These are phyloP conservation scores for Venturia effusa DNA, from an alignment of 2,329 filamentous ascomycete genomes.

Conservation along the genomic window DNA sequence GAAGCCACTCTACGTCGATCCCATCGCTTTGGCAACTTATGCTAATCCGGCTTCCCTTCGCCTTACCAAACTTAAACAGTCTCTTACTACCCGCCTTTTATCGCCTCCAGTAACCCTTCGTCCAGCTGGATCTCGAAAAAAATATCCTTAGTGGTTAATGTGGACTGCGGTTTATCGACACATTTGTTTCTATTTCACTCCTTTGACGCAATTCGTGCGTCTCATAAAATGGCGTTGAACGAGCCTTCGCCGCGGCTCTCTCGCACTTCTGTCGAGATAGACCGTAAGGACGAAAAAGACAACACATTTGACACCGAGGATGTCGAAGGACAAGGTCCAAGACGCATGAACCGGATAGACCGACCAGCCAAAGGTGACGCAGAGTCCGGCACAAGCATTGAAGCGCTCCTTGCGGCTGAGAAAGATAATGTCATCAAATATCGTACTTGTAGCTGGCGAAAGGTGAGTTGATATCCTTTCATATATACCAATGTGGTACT, in stretches of 20 bases:
- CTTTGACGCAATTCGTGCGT: conserved; percentile 33
- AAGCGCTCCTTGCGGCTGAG: conserved; percentile 66
- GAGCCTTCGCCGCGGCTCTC: neutral
- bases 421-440: conserved; percentile 76
- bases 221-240: conserved; percentile 42
- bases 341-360: conserved; percentile 33
- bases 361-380: conserved; percentile 25
- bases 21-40: neutral
- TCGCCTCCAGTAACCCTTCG: neutral
- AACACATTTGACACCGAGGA: conserved; percentile 17
- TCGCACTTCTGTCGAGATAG: conserved; percentile 1
- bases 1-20: neutral
- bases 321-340: conserved; percentile 16
- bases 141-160: conserved; percentile 6
- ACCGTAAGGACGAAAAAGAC: conserved; percentile 4
- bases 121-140: neutral
- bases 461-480: conserved; percentile 39
- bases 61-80: too few species aligned
- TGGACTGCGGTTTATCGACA: neutral
- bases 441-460: conserved; percentile 86
- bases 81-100: too few species aligned
- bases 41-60: neutral
- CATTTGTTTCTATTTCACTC: conserved; percentile 19
- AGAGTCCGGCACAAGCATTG: conserved; percentile 35
- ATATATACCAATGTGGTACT: neutral